These are phyloP conservation scores for Candida golubevii DNA, from an alignment of 805 yeast genomes.

Conservation along the genomic window DNA sequence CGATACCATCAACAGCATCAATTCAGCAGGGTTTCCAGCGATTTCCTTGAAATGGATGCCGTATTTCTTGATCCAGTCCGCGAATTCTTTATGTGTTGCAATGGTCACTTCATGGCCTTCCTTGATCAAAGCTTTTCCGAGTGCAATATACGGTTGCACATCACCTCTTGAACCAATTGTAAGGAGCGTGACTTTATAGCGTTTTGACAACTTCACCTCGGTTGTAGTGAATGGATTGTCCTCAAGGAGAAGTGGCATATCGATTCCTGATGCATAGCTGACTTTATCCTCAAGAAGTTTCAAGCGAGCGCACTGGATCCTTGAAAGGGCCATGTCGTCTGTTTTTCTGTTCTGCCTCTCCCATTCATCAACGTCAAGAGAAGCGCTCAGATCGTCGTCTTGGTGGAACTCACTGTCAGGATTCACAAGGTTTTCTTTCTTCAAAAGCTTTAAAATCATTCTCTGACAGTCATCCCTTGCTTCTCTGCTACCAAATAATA, in stretches of 20 bases:
- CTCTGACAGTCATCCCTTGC: conserved; percentile 71
- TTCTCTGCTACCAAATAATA: conserved; percentile 65
- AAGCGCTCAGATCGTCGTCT: conserved; percentile 6
- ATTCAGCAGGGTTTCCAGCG: conserved; percentile 90
- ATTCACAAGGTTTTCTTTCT: conserved; percentile 20
- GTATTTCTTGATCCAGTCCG: conserved; percentile 64
- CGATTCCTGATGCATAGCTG: conserved; percentile 54
- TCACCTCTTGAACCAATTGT: conserved; percentile 97
- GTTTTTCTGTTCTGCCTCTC: conserved; percentile 3
- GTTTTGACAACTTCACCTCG: conserved; percentile 48
- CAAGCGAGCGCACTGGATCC: conserved; percentile 54
- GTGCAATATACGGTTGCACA: conserved; percentile 91
- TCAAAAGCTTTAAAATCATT: conserved; percentile 37
- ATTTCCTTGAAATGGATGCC: conserved; percentile 67
- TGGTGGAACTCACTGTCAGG: conserved; percentile 32
- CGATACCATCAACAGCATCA: conserved; percentile 88
- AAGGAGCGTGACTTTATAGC: conserved; percentile 59
- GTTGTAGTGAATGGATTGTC: conserved; percentile 55
- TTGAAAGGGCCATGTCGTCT: conserved; percentile 9
- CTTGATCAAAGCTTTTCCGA: conserved; percentile 68
- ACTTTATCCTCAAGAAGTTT: conserved; percentile 65
- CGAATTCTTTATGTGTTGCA: conserved; percentile 82
- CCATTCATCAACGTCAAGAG: conserved; percentile 2
- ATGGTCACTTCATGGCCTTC: conserved; percentile 87
- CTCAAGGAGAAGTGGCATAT: conserved; percentile 65